Conservation (phyloP, 176 grass and related monocot species). For the Echinochloa phyllopogon region DNA sequence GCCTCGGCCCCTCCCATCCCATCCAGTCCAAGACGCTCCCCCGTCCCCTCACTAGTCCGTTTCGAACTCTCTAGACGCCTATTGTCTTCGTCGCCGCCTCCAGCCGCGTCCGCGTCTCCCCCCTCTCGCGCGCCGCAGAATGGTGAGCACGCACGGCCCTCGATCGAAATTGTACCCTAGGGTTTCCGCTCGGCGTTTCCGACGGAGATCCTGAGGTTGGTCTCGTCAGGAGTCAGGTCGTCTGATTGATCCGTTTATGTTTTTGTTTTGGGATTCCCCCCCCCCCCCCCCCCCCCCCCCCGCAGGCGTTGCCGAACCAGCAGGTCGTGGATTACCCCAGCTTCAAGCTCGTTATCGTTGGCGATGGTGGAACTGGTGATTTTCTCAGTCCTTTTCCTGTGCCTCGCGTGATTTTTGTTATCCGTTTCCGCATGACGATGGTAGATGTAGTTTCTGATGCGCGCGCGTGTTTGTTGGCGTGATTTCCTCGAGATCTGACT, state of each 20-base stretch:
- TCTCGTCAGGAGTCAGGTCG: neutral
- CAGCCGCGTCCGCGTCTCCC: neutral
- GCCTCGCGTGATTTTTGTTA: neutral
- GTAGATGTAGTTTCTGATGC: neutral
- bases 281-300: neutral
- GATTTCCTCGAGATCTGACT: conserved; percentile 12
- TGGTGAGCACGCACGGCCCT: conserved; percentile 34
- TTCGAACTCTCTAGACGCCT: conserved; percentile 33
- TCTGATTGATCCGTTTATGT: conserved; percentile 2
- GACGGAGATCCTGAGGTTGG: neutral
- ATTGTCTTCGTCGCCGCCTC: neutral
- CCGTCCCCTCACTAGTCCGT: neutral
- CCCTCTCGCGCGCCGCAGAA: neutral
- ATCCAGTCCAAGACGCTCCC: conserved; percentile 5
- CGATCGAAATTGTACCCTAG: neutral
- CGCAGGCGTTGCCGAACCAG: conserved; percentile 77
- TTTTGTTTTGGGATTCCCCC: neutral
- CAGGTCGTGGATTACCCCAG: conserved; percentile 67
- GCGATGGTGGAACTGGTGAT: conserved; percentile 79
- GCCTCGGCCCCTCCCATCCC: neutral
- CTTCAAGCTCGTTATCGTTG: conserved; percentile 82
- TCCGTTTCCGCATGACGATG: neutral
- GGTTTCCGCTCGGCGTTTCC: neutral
- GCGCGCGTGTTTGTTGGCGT: neutral
- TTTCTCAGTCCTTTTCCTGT: neutral